A percentile compares a stretch with the other conserved stretches of the same genome.
Conservation (phyloP, 305 asterid species). For the Petunia hybrid region DNA sequence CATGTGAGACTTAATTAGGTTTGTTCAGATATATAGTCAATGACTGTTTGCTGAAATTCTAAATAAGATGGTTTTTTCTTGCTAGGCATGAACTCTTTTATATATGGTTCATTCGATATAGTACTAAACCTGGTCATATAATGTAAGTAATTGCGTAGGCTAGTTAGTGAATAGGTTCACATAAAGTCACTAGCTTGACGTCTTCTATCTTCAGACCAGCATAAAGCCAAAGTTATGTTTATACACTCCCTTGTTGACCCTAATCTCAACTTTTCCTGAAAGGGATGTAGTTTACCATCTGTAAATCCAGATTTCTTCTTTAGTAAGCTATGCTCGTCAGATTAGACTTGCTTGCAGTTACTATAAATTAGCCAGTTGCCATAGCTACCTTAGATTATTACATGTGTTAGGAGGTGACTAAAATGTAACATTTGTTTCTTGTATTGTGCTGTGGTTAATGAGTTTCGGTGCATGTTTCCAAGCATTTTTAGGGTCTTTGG, state of each 20-base stretch:
- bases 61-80: conserved; percentile 18
- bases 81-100: conserved; percentile 22
- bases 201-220: neutral
- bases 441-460: conserved; percentile 9
- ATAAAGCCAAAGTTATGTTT: neutral
- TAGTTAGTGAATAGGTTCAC: neutral
- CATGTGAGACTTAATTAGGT: conserved; percentile 28
- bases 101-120: neutral
- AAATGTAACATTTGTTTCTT: conserved; percentile 17
- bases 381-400: neutral
- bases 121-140: conserved; percentile 4
- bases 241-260: conserved; percentile 12
- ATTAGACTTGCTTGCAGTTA: conserved; percentile 26
- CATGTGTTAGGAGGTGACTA: neutral
- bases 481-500: neutral
- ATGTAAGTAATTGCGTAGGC: neutral
- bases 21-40: conserved; percentile 25
- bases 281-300: conserved; percentile 17
- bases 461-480: neutral
- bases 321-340: neutral
- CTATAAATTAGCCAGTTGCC: conserved; percentile 25
- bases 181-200: neutral
- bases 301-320: conserved; percentile 7
- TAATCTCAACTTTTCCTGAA: neutral
- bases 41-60: neutral